Base-by-base conservation (phyloP, 257 asterid genomes). In the Schizonepeta tenuifolia region DNA sequence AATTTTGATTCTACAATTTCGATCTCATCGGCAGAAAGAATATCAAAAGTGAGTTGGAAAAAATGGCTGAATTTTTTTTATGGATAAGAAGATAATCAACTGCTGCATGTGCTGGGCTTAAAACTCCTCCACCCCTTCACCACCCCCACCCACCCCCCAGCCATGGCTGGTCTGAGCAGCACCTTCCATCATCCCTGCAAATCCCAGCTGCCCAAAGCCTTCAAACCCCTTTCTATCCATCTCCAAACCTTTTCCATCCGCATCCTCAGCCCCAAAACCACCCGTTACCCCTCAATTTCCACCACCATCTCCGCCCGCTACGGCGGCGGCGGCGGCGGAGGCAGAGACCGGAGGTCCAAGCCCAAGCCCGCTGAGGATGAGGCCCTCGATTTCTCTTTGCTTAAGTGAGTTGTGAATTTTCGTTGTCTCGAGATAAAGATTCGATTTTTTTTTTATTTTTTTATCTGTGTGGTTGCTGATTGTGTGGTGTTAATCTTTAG, bases 121-220 rank as follows among this genome's bases (percentile, higher is more conserved):
- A 78, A 70, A 12, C 69, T 38, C 46, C 65, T 3, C 0, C 70
- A 68, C 28, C 55, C 55, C 54, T 3, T 20, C 75, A 1, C 21
- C 28, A 26, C 8, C 44, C 68, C 66, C 54, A 35, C 58, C 57
- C 46, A 5, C 15, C 13, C 64, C 5, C 70, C 71, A 15, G 51
- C 88, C 82, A 94, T 94, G 98, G 97, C 97, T 79, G 95, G 97
- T 87, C 84, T 89, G 41, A 58, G 95, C 90, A 83, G 79, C 90
- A 78, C 96, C 67, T 83, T 81, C 80, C 70, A 78, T 18, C 83
- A 68, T 12, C 81, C 95, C 53, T 74, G 84, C 84, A 86, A 75
- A 65, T 78, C 89, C 76, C 70, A 82, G 18, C 77, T 82, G 77
- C 59, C 71, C 63, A 82, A 69, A 65, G 55, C 88, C 70, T 77